phyloP scores from a whole-genome alignment of 768 basidiomycete genomes.

The Pleurotus sapidus region DNA sequence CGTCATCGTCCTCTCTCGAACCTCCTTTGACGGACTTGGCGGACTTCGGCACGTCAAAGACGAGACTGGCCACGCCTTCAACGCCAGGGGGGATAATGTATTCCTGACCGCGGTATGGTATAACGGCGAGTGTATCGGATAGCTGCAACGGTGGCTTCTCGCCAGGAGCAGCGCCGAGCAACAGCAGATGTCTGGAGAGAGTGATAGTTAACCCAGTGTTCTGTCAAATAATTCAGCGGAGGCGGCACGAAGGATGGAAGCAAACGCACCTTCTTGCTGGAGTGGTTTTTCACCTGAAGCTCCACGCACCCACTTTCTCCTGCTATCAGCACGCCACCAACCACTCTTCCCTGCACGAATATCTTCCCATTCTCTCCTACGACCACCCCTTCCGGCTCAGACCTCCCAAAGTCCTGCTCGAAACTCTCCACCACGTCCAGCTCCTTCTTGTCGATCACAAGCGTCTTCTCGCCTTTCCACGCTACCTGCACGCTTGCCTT shows the following conservation, averaged over 20 bases:
- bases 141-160: conserved; percentile 54
- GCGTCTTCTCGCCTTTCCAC: conserved; percentile 71
- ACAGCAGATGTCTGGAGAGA: conserved; percentile 56
- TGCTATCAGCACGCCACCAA: conserved; percentile 61
- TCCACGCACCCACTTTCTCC: conserved; percentile 74
- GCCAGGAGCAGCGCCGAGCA: conserved; percentile 39
- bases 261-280: conserved; percentile 63
- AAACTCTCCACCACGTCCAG: conserved; percentile 66
- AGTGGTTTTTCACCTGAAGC: conserved; percentile 80
- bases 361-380: conserved; percentile 80
- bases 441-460: conserved; percentile 61
- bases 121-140: conserved; percentile 64
- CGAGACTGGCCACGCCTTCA: conserved; percentile 77
- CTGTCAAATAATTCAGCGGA: conserved; percentile 29
- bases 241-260: conserved; percentile 12
- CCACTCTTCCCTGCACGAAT: conserved; percentile 67
- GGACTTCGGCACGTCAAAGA: conserved; percentile 72
- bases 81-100: conserved; percentile 71
- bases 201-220: conserved; percentile 65
- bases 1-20: conserved; percentile 48
- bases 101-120: conserved; percentile 72
- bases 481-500: conserved; percentile 68
- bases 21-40: conserved; percentile 69
- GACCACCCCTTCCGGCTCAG: conserved; percentile 54
- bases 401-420: conserved; percentile 30